Conservation (phyloP, 148 eudicot genomes). For the Camellia lanceoleosa region DNA sequence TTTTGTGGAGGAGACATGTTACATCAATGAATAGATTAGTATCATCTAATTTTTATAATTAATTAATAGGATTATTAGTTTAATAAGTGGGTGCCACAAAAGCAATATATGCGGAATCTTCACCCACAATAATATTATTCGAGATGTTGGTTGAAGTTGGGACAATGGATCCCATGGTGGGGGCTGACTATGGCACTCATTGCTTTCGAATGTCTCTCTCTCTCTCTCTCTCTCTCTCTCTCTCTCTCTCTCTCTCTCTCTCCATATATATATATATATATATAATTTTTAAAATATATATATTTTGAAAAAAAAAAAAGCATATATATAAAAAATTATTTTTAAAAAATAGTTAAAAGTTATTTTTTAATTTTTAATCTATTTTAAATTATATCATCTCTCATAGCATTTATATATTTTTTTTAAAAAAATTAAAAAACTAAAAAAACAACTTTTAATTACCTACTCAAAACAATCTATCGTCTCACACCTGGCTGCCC, state of each 20-base stretch:
- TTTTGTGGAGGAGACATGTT: slow-evolving; percentile 20
- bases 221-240: not conserved
- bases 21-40: slow-evolving; percentile 16
- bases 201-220: not conserved
- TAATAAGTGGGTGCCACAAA: slow-evolving; percentile 26
- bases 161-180: slow-evolving; percentile 37
- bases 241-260: no score
- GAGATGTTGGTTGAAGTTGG: slow-evolving; percentile 39
- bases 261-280: no score
- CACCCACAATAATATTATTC: slow-evolving; percentile 34
- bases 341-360: no score
- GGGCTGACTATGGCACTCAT: slow-evolving; percentile 13
- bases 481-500: not conserved
- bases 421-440: no score
- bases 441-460: no score
- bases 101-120: slow-evolving; percentile 34
- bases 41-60: slow-evolving; percentile 8
- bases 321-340: no score
- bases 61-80: not conserved
- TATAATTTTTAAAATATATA: no score
- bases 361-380: no score
- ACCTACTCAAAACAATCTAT: no score
- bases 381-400: no score
- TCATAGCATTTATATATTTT: no score
- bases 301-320: no score